Base-by-base conservation (phyloP, 2,329 filamentous ascomycete species). In the Diaporthe velutina region DNA sequence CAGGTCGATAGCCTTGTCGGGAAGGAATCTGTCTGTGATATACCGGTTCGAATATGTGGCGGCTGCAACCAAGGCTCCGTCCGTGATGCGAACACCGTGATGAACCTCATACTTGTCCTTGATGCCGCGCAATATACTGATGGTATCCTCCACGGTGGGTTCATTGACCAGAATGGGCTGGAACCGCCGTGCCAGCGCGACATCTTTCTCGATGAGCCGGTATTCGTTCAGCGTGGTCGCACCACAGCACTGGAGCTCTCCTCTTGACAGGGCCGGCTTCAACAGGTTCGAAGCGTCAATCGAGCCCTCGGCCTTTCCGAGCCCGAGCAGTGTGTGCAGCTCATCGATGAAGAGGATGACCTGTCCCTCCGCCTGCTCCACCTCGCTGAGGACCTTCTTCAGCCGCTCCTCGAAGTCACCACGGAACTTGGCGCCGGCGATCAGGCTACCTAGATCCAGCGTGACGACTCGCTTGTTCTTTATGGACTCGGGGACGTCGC, bases 91-190 rank as follows among this genome's bases (percentile, higher is more conserved):
- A 0, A 98, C 96, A 84, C 97, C 96, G 80, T 99, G 97, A 78
- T 98, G 97, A 0, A 98, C 95, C 83, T 98, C 97, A 80, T 99
- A 99, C 78, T 95, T 95, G 81, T 98, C 96, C 82, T 98, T 98
- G 86, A 99, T 98, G 66, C 96, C 97, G 80, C 97, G 92, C 0
- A 99, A 87, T 74, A 99, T 98, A 68, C 95, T 98, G 76, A 99
- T 96, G 0, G 97, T 98, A 78, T 98, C 96, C 78, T 95, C 92
- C 0, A 98, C 96, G 0, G 91, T 93, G 0, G 97, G 97, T 80
- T 99, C 97, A 75, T 93, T 94, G n/a, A 99, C 95, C 48, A 95
- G 84, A 74, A 99, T 98, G 0, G 97, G 96, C 80, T 99, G 97
- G 83, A 99, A 98, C 75, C 97, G 91, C 78, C 97, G 89, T 12